Evolutionary conservation across 2,329 filamentous ascomycete species (phyloP).

Genomic region (Penicillium griseofulvum): DNA sequence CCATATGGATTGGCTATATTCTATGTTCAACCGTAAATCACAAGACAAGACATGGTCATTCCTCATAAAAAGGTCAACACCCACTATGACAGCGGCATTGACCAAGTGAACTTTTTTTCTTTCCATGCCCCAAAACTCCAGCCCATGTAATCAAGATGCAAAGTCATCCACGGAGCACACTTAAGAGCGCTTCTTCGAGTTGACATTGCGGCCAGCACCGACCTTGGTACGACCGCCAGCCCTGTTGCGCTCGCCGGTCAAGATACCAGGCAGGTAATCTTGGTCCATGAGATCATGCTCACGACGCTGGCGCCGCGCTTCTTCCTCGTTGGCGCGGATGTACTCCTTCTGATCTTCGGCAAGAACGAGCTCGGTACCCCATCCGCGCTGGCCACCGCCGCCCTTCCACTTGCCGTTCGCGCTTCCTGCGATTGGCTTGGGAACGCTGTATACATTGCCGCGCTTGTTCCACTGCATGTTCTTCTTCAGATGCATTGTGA

Average conservation of each 20-base stretch:
- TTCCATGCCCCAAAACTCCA: slow-evolving; percentile 23
- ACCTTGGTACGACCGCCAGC: slow-evolving; percentile 69
- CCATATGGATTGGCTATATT: slow-evolving; percentile 13
- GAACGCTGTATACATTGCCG: slow-evolving; percentile 88
- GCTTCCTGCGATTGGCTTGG: slow-evolving; percentile 80
- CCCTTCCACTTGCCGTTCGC: slow-evolving; percentile 70
- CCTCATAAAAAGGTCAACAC: slow-evolving; percentile 16
- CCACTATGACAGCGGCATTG: slow-evolving; percentile 3
- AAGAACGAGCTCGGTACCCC: slow-evolving; percentile 79
- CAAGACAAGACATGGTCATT: slow-evolving; percentile 18
- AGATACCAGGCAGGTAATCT: slow-evolving; percentile 80
- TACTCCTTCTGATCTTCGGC: slow-evolving; percentile 98
- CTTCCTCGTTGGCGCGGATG: slow-evolving; percentile 59
- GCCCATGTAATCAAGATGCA: slow-evolving; percentile 25
- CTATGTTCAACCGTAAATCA: slow-evolving; percentile 25
- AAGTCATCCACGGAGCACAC: slow-evolving; percentile 7
- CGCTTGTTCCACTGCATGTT: slow-evolving; percentile 97
- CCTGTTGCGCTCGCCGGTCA: slow-evolving; percentile 73
- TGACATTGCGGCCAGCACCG: slow-evolving; percentile 82
- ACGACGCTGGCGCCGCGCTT: slow-evolving; percentile 58
- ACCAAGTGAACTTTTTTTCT: slow-evolving; percentile 17
- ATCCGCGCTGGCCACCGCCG: slow-evolving; percentile 77
- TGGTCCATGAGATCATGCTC: slow-evolving; percentile 90
- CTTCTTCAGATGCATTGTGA: slow-evolving; percentile 82
- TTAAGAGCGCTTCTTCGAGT: slow-evolving; percentile 61